These are phyloP conservation scores for Ramalina intermedia DNA, from an alignment of 495 filamentous ascomycete species.

Conservation along the genomic window DNA sequence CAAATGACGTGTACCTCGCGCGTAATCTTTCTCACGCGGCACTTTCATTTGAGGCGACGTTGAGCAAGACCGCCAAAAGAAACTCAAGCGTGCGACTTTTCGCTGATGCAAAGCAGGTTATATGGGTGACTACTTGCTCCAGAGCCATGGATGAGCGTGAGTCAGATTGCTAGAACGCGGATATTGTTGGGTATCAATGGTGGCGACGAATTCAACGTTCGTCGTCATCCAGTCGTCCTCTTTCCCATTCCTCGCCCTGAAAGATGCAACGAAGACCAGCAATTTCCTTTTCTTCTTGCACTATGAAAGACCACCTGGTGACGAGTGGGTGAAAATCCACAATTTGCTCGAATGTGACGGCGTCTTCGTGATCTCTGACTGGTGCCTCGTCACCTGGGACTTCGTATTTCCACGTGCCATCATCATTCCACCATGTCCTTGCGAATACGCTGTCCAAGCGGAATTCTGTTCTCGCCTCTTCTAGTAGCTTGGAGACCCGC, in stretches of 20 bases:
- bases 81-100: too few relatives aligned
- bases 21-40: too few relatives aligned
- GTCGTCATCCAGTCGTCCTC: conserved; percentile 3
- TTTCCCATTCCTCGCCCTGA: conserved; percentile 12
- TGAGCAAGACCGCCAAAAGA: too few relatives aligned
- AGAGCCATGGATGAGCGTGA: too few relatives aligned
- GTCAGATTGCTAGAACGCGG: too few relatives aligned
- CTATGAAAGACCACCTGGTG: conserved; percentile 34
- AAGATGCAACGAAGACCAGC: conserved; percentile 19
- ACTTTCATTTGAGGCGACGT: too few relatives aligned
- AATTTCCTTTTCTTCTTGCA: conserved; percentile 32
- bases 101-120: too few relatives aligned
- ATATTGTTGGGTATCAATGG: too few relatives aligned
- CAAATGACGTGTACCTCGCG: too few relatives aligned
- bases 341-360: conserved; percentile 14
- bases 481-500: conserved; percentile 28
- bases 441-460: conserved; percentile 48
- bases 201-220: too few relatives aligned
- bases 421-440: conserved; percentile 39
- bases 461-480: conserved; percentile 44
- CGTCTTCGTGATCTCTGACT: neutral
- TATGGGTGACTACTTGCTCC: too few relatives aligned
- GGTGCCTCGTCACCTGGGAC: conserved; percentile 26
- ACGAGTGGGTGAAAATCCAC: conserved; percentile 25
- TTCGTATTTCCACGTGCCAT: conserved; percentile 49